Evolutionary conservation across 2,329 filamentous ascomycete species (phyloP).

Genomic region (Fusarium sp.): DNA sequence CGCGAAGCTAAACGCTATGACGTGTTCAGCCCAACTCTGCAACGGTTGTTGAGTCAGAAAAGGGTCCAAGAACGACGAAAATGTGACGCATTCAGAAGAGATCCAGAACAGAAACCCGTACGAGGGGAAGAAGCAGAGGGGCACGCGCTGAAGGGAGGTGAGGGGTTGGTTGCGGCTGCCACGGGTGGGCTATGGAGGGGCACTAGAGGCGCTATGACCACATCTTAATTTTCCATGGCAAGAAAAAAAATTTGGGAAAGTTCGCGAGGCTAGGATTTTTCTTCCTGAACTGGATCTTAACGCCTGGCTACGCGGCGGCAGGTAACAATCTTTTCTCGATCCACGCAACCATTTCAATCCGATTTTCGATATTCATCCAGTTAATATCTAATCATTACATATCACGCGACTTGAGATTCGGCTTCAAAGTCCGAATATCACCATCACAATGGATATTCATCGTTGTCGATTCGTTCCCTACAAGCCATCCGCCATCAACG

Average conservation of each 20-base stretch:
- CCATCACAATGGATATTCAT: conserved; percentile 85
- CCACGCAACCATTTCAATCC: conserved; percentile 10
- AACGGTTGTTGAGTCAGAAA: conserved; percentile 17
- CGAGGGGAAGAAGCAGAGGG: conserved; percentile 29
- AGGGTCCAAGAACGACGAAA: conserved; percentile 15
- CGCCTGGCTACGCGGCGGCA: conserved; percentile 48
- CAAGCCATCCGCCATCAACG: conserved; percentile 91
- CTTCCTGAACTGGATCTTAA: conserved; percentile 42
- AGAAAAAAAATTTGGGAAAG: conserved; percentile 52
- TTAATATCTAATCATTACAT: conserved; percentile 1
- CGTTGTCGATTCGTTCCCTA: conserved; percentile 96
- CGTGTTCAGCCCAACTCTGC: conserved; percentile 8
- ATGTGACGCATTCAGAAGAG: conserved; percentile 39
- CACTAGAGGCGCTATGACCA: conserved; percentile 50
- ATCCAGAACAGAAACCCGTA: conserved; percentile 28
- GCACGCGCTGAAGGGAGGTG: conserved; percentile 17
- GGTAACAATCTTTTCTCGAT: conserved; percentile 18
- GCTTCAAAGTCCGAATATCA: conserved; percentile 11
- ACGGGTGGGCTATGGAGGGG: conserved; percentile 49
- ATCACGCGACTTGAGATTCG: conserved; percentile 16
- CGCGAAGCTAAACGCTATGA: background rate
- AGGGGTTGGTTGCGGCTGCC: conserved; percentile 35
- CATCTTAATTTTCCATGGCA: conserved; percentile 46
- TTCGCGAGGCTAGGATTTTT: conserved; percentile 50
- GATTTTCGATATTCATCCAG: background rate